These are phyloP conservation scores for Verticillium alfalfae DNA, from an alignment of 2,329 filamentous ascomycete genomes.

Conservation along the genomic window DNA sequence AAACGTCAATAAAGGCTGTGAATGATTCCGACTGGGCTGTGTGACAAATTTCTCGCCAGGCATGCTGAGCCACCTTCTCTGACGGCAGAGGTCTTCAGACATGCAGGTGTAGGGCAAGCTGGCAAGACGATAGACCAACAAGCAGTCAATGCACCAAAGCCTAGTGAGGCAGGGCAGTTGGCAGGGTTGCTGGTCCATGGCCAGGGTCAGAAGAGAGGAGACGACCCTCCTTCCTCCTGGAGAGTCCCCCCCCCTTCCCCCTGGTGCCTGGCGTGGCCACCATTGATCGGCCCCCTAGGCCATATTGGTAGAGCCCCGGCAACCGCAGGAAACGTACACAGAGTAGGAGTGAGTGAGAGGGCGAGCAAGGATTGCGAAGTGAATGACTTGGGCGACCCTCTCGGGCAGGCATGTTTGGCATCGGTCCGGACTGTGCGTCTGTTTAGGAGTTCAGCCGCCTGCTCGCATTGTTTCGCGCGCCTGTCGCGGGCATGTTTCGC, in stretches of 20 bases:
- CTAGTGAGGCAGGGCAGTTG: neutral
- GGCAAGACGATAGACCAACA: neutral
- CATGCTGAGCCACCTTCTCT: neutral
- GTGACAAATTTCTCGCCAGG: neutral
- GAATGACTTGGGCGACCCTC: neutral
- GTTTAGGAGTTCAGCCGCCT: neutral
- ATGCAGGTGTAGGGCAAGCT: neutral
- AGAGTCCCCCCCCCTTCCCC: neutral
- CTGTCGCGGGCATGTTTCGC: neutral
- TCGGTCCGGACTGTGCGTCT: neutral
- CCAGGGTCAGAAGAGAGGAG: neutral
- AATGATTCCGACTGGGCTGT: too few relatives aligned
- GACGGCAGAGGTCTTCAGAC: neutral
- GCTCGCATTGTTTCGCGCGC: neutral
- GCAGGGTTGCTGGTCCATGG: neutral
- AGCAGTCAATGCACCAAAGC: too few relatives aligned
- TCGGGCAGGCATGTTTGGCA: neutral
- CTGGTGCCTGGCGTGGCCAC: neutral
- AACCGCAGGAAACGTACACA: neutral
- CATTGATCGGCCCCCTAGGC: neutral
- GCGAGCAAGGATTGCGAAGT: neutral
- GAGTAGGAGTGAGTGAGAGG: neutral
- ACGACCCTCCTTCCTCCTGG: neutral
- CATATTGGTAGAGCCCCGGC: neutral
- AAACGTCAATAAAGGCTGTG: neutral